These are phyloP conservation scores for Epithemia pelagica DNA, from an alignment of 108 stramenopile genomes.

Conservation along the genomic window DNA sequence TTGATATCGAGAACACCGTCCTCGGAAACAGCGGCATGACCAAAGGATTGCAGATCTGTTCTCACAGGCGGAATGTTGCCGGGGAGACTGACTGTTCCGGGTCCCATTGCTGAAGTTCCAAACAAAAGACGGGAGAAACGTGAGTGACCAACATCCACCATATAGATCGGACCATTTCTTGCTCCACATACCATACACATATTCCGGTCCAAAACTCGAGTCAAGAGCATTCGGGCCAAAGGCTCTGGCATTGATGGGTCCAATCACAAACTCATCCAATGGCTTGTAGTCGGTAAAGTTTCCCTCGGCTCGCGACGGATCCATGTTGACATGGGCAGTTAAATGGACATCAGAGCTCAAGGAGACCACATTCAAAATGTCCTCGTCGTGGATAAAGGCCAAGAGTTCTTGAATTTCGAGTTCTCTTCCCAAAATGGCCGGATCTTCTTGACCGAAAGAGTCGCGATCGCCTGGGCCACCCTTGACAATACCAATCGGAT, in stretches of 20 bases:
- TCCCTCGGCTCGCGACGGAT: conserved; percentile 25
- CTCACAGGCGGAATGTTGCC: conserved; percentile 29
- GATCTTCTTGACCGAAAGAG: conserved; percentile 15
- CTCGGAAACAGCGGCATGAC: conserved; percentile 34
- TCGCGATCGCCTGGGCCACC: conserved; percentile 17
- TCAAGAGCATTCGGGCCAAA: conserved; percentile 38
- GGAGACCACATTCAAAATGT: conserved; percentile 24
- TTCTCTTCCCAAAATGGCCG: conserved; percentile 23
- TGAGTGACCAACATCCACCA: not conserved
- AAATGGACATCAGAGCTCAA: conserved; percentile 38
- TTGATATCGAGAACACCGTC: conserved; percentile 30
- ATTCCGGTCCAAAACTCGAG: conserved; percentile 26
- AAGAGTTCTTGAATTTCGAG: conserved; percentile 30
- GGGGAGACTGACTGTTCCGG: not conserved
- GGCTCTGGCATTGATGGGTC: conserved; percentile 29
- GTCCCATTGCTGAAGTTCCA: not conserved
- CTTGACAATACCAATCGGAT: conserved; percentile 29
- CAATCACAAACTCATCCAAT: conserved; percentile 36
- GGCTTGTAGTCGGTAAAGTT: conserved; percentile 23
- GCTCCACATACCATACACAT: conserved; percentile 22
- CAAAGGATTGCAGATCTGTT: conserved; percentile 30
- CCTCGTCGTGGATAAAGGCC: conserved; percentile 21
- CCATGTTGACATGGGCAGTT: conserved; percentile 25
- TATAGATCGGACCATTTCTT: not conserved
- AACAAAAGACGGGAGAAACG: not conserved